Conservation (phyloP, 129 eudicot genomes). For the Calendula officinalis region DNA sequence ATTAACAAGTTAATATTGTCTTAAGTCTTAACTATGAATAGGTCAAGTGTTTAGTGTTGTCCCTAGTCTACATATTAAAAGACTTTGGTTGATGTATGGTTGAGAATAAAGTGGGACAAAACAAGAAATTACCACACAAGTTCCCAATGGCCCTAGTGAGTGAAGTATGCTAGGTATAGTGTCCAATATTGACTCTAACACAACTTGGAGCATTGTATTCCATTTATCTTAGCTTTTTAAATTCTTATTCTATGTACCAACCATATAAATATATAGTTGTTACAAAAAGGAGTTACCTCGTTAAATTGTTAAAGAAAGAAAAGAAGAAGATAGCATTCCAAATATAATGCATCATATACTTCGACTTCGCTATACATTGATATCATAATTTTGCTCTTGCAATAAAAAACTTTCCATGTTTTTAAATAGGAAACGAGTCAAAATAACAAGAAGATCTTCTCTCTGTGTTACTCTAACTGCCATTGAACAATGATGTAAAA, state of each 20-base stretch:
- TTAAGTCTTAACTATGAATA: background rate
- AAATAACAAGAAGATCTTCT: no score
- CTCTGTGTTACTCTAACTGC: no score
- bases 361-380: background rate
- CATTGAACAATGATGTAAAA: no score
- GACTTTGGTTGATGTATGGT: background rate
- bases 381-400: background rate
- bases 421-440: no score
- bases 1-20: no score
- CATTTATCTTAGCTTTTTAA: slow-evolving; percentile 12
- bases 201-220: slow-evolving; percentile 16
- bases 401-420: no score
- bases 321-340: background rate
- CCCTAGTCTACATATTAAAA: slow-evolving; percentile 4
- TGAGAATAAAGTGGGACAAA: slow-evolving; percentile 9
- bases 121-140: slow-evolving; percentile 27
- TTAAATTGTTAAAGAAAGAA: background rate
- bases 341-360: background rate
- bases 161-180: slow-evolving; percentile 4
- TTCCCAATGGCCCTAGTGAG: slow-evolving; percentile 22
- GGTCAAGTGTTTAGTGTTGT: background rate
- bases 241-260: slow-evolving; percentile 16
- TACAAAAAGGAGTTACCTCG: background rate
- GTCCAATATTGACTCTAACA: slow-evolving; percentile 21
- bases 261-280: background rate